A percentile compares a stretch with the other conserved stretches of the same genome.
These are phyloP conservation scores for Wickerhamiella sergipiensis DNA, from an alignment of 805 yeast genomes.

Conservation along the genomic window DNA sequence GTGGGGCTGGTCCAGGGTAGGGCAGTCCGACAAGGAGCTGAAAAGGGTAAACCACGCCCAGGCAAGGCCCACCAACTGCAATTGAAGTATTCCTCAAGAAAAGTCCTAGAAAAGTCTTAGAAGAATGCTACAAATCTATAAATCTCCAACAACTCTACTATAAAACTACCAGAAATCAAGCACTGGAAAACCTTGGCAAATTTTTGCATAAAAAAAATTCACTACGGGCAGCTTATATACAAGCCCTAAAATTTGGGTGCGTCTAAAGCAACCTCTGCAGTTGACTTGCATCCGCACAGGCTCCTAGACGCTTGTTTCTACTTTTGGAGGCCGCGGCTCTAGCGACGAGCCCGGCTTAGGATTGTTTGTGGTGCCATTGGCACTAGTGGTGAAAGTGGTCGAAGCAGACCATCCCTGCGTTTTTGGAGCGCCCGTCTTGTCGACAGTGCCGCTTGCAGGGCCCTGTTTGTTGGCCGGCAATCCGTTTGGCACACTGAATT, in stretches of 20 bases:
- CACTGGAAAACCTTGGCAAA: neutral
- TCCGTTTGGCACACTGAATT: neutral
- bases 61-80: no score
- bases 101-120: no score
- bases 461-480: neutral
- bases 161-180: no score
- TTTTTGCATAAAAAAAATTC: neutral
- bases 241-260: neutral
- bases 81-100: no score
- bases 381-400: neutral
- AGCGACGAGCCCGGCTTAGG: neutral
- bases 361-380: neutral
- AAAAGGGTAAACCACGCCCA: no score
- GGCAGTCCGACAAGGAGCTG: neutral
- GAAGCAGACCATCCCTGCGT: neutral
- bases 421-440: neutral
- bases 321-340: conserved; percentile 8
- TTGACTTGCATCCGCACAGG: no score
- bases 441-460: neutral
- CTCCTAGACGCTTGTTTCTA: conserved; percentile 12
- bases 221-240: neutral
- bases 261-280: neutral
- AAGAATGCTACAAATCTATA: no score
- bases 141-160: no score
- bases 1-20: neutral